Conservation (phyloP, 2,329 filamentous ascomycete species). For the Penicillium sp. region DNA sequence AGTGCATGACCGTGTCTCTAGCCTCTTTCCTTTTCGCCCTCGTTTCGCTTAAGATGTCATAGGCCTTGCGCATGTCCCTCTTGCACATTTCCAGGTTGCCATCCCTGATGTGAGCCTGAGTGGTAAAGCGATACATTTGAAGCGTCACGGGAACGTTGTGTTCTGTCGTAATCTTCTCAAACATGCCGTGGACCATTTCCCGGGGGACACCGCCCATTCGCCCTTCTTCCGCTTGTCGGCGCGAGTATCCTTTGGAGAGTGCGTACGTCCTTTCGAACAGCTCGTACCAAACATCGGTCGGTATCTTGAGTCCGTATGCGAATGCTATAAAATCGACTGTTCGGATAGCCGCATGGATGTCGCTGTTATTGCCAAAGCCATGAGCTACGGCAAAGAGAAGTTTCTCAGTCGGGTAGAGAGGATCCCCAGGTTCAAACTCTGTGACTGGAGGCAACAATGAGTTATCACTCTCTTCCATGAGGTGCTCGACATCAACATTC, state of each 20-base stretch:
- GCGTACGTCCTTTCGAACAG: conserved; percentile 66
- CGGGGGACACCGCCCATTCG: conserved; percentile 36
- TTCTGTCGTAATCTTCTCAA: conserved; percentile 56
- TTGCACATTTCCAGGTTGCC: conserved; percentile 23
- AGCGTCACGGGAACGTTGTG: conserved; percentile 57
- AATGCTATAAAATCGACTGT: conserved; percentile 61
- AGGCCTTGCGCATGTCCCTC: conserved; percentile 30
- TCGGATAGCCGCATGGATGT: conserved; percentile 56
- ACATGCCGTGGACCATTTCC: conserved; percentile 53
- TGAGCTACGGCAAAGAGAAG: conserved; percentile 67
- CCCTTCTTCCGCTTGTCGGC: conserved; percentile 4
- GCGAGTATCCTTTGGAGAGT: conserved; percentile 41
- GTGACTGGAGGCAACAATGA: conserved; percentile 35
- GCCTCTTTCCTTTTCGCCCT: conserved; percentile 28
- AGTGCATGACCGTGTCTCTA: conserved; percentile 24
- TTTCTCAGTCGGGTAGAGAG: conserved; percentile 55
- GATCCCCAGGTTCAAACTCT: conserved; percentile 48
- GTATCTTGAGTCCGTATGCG: conserved; percentile 57
- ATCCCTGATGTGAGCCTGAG: conserved; percentile 28
- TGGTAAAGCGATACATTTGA: conserved; percentile 48
- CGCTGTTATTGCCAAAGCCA: conserved; percentile 62
- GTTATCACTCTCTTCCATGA: conserved; percentile 36
- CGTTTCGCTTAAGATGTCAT: conserved; percentile 30
- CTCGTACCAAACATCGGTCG: conserved; percentile 59
- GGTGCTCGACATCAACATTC: conserved; percentile 49